phyloP scores from a whole-genome alignment of 768 basidiomycete species.

The Rhodosporidiobolus odoratus region DNA sequence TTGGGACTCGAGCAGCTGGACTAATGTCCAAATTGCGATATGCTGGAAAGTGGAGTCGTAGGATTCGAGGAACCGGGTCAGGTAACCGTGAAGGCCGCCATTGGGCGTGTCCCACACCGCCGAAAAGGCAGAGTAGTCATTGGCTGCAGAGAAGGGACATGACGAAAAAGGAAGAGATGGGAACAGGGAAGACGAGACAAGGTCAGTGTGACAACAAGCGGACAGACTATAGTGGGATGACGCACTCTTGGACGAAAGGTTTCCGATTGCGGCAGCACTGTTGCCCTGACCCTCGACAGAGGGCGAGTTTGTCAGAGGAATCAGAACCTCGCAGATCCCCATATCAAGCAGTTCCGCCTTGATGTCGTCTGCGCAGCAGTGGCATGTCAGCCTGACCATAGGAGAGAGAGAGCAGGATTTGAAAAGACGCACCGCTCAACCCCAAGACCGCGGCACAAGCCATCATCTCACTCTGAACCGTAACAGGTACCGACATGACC shows the following conservation, averaged over 20 bases:
- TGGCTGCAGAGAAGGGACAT: conserved; percentile 41
- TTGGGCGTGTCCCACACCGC: conserved; percentile 98
- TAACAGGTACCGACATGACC: conserved; percentile 87
- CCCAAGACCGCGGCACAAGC: conserved; percentile 96
- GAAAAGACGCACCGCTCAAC: conserved; percentile 74
- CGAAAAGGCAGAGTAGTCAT: conserved; percentile 92
- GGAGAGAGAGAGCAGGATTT: background rate
- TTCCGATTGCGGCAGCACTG: conserved; percentile 93
- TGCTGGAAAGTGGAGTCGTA: conserved; percentile 97
- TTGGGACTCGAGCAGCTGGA: conserved; percentile 93
- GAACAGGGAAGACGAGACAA: background rate
- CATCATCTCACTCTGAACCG: conserved; percentile 99
- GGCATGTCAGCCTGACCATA: background rate
- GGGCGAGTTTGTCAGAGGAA: conserved; percentile 89
- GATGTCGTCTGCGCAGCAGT: conserved; percentile 69
- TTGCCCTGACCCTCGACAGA: conserved; percentile 99
- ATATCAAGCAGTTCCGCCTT: conserved; percentile 95
- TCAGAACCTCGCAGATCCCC: conserved; percentile 96
- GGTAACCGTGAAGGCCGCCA: conserved; percentile 90
- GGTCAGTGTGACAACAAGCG: background rate
- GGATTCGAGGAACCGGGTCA: conserved; percentile 87
- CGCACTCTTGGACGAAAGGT: conserved; percentile 90
- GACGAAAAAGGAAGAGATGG: background rate
- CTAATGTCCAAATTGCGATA: conserved; percentile 99
- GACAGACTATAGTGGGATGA: no score